Evolutionary conservation across 176 grass and related monocot species (phyloP).

Genomic region (Saccharum spontaneum): DNA sequence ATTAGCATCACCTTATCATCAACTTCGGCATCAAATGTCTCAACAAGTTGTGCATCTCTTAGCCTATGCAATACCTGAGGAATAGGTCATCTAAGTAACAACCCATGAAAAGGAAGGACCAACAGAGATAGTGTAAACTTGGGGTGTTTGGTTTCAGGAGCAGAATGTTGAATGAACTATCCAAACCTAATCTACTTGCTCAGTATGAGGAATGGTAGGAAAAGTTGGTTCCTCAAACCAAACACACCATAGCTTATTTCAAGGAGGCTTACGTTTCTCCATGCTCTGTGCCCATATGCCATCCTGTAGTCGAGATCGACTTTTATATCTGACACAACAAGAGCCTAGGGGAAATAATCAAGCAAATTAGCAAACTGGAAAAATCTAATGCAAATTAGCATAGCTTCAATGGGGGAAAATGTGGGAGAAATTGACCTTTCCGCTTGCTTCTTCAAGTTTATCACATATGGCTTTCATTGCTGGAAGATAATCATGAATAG

Average conservation of each 20-base stretch:
- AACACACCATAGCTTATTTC: not conserved
- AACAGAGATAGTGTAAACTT: conserved; percentile 28
- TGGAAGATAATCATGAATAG: conserved; percentile 78
- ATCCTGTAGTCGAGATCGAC: conserved; percentile 76
- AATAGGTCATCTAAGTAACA: conserved; percentile 32
- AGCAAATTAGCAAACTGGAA: conserved; percentile 35
- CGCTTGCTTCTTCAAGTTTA: conserved; percentile 84
- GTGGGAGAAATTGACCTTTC: conserved; percentile 53
- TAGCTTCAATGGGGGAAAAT: not conserved
- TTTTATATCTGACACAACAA: conserved; percentile 90
- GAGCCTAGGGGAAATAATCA: conserved; percentile 59
- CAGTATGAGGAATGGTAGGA: not conserved
- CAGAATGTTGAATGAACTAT: conserved; percentile 5
- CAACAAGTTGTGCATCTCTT: conserved; percentile 73
- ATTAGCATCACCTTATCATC: conserved; percentile 58
- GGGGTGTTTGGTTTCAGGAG: not conserved
- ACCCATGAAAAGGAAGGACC: conserved; percentile 6
- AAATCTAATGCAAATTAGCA: conserved; percentile 18
- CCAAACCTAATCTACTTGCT: not conserved
- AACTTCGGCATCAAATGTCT: conserved; percentile 74
- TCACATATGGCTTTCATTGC: conserved; percentile 97
- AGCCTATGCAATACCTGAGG: conserved; percentile 77
- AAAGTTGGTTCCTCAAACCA: not conserved
- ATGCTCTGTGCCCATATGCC: conserved; percentile 76
- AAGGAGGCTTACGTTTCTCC: conserved; percentile 79